Evolutionary conservation across 2,329 filamentous ascomycete genomes (phyloP).

Genomic region (Ophiostoma piceae): DNA sequence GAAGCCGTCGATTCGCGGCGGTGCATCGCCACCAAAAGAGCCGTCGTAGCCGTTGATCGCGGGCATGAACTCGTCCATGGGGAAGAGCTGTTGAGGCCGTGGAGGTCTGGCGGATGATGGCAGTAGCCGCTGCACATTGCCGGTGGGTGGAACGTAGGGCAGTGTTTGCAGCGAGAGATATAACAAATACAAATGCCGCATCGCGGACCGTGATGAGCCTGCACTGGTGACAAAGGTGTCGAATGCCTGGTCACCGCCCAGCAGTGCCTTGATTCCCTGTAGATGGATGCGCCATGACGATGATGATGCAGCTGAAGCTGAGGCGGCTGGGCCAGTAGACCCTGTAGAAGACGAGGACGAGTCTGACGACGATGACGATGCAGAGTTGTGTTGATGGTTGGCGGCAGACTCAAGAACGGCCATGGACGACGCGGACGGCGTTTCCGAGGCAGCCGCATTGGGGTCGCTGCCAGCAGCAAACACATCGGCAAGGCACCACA

Average conservation of each 20-base stretch:
- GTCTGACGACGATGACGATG: neutral
- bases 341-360: neutral
- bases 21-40: neutral
- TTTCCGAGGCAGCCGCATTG: neutral
- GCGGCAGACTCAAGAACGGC: neutral
- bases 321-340: neutral
- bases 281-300: conserved; percentile 24
- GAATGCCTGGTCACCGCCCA: conserved; percentile 19
- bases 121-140: neutral
- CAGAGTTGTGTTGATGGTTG: neutral
- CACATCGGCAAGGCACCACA: conserved; percentile 24
- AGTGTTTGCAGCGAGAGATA: conserved; percentile 23
- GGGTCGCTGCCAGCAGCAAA: conserved; percentile 18
- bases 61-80: conserved; percentile 14
- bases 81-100: neutral
- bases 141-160: neutral
- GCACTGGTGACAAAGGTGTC: conserved; percentile 18
- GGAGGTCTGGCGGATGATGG: neutral
- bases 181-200: conserved; percentile 21
- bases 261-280: conserved; percentile 22
- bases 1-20: conserved; percentile 22
- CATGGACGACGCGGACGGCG: neutral
- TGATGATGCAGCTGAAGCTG: neutral
- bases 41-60: neutral
- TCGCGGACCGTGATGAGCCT: conserved; percentile 15